Conservation (phyloP, 495 filamentous ascomycete genomes). For the Penicillium coprophilum region DNA sequence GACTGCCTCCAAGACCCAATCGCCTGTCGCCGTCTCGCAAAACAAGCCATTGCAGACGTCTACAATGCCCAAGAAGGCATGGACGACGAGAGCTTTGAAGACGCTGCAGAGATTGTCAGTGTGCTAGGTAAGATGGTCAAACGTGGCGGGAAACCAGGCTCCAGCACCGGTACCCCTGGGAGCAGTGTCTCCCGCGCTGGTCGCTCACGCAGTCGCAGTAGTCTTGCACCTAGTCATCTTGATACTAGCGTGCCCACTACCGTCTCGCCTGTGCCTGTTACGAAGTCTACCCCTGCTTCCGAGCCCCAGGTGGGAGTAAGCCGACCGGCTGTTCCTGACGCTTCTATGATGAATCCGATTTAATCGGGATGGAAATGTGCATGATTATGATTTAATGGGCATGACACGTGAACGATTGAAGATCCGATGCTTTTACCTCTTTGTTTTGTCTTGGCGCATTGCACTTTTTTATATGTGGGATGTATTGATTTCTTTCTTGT, state of each 20-base stretch:
- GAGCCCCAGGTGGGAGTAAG: slow-evolving; percentile 6
- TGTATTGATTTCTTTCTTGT: not conserved
- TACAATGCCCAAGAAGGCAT: slow-evolving; percentile 89
- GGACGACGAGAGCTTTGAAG: slow-evolving; percentile 84
- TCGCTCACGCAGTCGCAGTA: slow-evolving; percentile 36
- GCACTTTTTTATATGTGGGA: not conserved
- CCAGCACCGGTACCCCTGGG: slow-evolving; percentile 28
- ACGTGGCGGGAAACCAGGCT: slow-evolving; percentile 50
- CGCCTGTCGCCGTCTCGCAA: slow-evolving; percentile 70
- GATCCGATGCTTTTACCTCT: slow-evolving; percentile 12
- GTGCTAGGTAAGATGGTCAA: slow-evolving; percentile 77
- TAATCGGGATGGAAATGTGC: slow-evolving; percentile 21
- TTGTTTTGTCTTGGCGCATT: not conserved
- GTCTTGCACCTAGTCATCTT: slow-evolving; percentile 30
- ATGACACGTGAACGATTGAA: slow-evolving; percentile 4
- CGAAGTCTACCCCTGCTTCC: slow-evolving; percentile 22
- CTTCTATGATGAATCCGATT: slow-evolving; percentile 46
- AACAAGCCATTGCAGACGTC: slow-evolving; percentile 82
- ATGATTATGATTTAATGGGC: slow-evolving; percentile 29
- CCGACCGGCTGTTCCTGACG: slow-evolving; percentile 36
- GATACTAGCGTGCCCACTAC: slow-evolving; percentile 29
- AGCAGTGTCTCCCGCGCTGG: slow-evolving; percentile 29
- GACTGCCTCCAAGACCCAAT: slow-evolving; percentile 85
- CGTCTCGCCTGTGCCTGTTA: slow-evolving; percentile 26
- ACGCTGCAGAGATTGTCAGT: slow-evolving; percentile 72